Conservation (phyloP, 2,329 filamentous ascomycete species). For the Leptodontidium sp. region DNA sequence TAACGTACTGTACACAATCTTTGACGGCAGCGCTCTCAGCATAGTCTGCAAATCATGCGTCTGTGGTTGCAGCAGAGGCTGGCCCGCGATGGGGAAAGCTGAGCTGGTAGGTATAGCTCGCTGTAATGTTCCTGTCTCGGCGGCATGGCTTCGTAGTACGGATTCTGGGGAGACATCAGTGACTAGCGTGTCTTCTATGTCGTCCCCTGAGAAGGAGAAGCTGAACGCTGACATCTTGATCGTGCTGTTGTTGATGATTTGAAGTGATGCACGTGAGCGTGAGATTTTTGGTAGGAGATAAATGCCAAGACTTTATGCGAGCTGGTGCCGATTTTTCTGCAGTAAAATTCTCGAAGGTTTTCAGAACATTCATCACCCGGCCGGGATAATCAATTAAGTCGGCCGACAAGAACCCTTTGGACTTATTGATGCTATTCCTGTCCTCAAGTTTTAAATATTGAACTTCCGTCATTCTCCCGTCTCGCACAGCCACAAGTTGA, state of each 20-base stretch:
- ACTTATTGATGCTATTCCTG: constrained; percentile 1
- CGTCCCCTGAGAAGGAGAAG: constrained; percentile 69
- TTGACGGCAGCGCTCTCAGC: constrained; percentile 71
- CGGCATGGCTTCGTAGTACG: constrained; percentile 38
- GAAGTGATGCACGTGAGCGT: constrained; percentile 6
- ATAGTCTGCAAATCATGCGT: constrained; percentile 60
- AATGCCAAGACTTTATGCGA: constrained; percentile 14
- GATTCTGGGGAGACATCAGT: constrained; percentile 20
- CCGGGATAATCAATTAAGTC: background rate
- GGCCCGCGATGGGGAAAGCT: constrained; percentile 69
- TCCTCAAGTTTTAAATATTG: background rate
- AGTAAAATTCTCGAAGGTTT: background rate
- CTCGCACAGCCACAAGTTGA: constrained; percentile 10
- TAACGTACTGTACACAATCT: constrained; percentile 73
- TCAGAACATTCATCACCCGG: background rate
- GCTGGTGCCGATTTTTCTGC: background rate
- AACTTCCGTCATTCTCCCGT: background rate
- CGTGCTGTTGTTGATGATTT: constrained; percentile 11
- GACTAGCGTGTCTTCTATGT: constrained; percentile 61
- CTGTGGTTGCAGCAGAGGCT: constrained; percentile 64
- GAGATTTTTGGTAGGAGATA: background rate
- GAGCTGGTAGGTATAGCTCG: constrained; percentile 37
- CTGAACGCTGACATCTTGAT: constrained; percentile 45
- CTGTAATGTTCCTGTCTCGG: constrained; percentile 46
- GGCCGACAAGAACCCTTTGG: background rate